Evolutionary conservation across 2,329 filamentous ascomycete species (phyloP).

Genomic region (Ceratocystis papillata): DNA sequence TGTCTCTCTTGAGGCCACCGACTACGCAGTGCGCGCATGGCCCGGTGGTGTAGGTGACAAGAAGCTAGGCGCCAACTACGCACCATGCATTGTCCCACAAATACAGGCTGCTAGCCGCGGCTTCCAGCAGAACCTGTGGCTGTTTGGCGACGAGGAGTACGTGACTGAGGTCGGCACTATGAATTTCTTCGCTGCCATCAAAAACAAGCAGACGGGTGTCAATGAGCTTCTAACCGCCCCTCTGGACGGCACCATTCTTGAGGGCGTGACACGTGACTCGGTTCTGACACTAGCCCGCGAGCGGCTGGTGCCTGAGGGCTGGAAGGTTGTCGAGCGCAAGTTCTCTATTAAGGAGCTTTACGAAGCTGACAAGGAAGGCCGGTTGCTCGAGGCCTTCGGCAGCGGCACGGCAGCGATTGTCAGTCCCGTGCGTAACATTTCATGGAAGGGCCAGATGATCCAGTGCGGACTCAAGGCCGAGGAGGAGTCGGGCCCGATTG

Average conservation of each 20-base stretch:
- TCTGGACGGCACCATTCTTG: conserved; percentile 89
- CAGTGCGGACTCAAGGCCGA: conserved; percentile 70
- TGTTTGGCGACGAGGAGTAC: conserved; percentile 91
- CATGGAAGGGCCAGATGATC: conserved; percentile 72
- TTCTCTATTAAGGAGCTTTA: conserved; percentile 80
- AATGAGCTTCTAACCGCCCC: conserved; percentile 93
- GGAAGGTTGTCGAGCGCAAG: conserved; percentile 80
- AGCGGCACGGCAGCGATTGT: conserved; percentile 91
- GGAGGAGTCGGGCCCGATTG: conserved; percentile 80
- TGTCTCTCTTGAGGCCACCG: conserved; percentile 84
- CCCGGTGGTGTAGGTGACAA: conserved; percentile 95
- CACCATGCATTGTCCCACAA: conserved; percentile 96
- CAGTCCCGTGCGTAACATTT: conserved; percentile 77
- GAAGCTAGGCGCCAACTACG: conserved; percentile 98
- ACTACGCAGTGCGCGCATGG: conserved; percentile 95
- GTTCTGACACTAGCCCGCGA: conserved; percentile 79
- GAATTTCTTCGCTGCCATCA: conserved; percentile 88
- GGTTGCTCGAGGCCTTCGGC: conserved; percentile 87
- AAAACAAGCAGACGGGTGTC: conserved; percentile 75
- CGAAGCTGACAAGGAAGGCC: conserved; percentile 70
- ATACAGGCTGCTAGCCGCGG: conserved; percentile 80
- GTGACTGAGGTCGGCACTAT: conserved; percentile 97
- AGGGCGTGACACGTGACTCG: conserved; percentile 88
- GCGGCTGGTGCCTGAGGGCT: conserved; percentile 71
- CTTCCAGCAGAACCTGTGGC: conserved; percentile 96